phyloP scores from a whole-genome alignment of 2,329 filamentous ascomycete genomes.

The Ceratocystis papillata region DNA sequence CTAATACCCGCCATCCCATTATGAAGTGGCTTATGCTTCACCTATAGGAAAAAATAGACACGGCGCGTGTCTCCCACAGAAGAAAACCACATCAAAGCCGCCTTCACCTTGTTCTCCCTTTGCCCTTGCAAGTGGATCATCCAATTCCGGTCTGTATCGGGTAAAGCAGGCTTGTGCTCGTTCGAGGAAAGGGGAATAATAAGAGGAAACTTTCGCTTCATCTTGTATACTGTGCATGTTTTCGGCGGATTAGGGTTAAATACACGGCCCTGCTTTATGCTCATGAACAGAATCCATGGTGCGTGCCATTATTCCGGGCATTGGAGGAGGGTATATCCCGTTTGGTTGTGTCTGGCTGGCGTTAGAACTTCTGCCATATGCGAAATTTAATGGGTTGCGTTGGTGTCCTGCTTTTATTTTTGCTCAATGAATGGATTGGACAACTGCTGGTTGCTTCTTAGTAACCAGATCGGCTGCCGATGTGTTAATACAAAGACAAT shows the following conservation, averaged over 20 bases:
- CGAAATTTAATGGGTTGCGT: too few species aligned
- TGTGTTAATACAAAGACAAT: neutral
- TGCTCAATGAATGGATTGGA: too few species aligned
- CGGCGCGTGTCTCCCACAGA: too few species aligned
- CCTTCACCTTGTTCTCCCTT: neutral
- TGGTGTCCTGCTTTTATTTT: too few species aligned
- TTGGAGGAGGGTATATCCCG: too few species aligned
- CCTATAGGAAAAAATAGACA: neutral
- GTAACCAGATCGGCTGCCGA: neutral
- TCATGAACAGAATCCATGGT: neutral
- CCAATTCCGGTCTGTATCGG: neutral
- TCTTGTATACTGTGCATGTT: neutral
- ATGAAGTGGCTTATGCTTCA: neutral
- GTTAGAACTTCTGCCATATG: too few species aligned
- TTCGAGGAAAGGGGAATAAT: neutral
- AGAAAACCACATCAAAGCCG: neutral
- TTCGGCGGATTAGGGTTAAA: neutral
- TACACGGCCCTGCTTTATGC: neutral
- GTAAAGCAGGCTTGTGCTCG: conserved; percentile 5
- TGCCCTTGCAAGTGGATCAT: conserved; percentile 2
- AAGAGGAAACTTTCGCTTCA: neutral
- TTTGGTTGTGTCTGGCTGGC: too few species aligned
- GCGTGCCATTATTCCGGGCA: too few species aligned
- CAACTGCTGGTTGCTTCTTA: too few species aligned
- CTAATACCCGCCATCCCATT: conserved; percentile 7